Evolutionary conservation across 2,329 filamentous ascomycete species (phyloP), one percentile per base, ranked within the genome.

Genomic region (Calonectria leucothoes): DNA sequence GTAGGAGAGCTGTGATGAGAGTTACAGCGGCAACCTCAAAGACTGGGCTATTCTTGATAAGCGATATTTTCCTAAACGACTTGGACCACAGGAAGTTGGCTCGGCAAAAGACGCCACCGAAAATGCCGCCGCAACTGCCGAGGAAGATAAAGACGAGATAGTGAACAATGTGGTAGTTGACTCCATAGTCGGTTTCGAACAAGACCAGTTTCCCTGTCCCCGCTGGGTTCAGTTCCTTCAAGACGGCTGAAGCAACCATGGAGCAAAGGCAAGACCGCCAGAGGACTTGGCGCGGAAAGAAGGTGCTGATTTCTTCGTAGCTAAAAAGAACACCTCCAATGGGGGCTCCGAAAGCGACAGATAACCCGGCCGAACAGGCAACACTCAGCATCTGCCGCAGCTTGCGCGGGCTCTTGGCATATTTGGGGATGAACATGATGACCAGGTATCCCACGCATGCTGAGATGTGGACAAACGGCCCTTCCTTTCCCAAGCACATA

Each of bases 231-330:
- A 77, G 57, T 15, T 69, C 49, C 4, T 77, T 77, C 12, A 77
- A 70, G 5, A 76, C 70, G 0, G 74, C 74, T 0, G 75, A 74
- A 1, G 75, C 75, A 0, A 77, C 72, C 1, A 77, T 55, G 0
- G 75, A 77, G 14, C 74, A 77, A 6, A 77, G 69, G 11, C 74
- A 76, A 0, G 70, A 73, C 6, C 70, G 15, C 74, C 74, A 76
- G 1, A 77, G 75, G 0, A 76, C 72, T 0, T 68, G 39, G 1
- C 74, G 72, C 0, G 75, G 75, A 17, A 77, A 77, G 14, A 76
- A 76, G 2, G 75, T 77, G 68, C 75, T 77, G 23, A 76, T 77
- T 14, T 77, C 75, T 23, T 77, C 75, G 3, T 73, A 77, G 42
- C 75, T 77, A 49, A 77, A 77, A 0, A 77, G 72, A 0, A 77